Base-by-base conservation (phyloP, 805 yeast species). In the Zygosaccharomyces gambellarensis region DNA sequence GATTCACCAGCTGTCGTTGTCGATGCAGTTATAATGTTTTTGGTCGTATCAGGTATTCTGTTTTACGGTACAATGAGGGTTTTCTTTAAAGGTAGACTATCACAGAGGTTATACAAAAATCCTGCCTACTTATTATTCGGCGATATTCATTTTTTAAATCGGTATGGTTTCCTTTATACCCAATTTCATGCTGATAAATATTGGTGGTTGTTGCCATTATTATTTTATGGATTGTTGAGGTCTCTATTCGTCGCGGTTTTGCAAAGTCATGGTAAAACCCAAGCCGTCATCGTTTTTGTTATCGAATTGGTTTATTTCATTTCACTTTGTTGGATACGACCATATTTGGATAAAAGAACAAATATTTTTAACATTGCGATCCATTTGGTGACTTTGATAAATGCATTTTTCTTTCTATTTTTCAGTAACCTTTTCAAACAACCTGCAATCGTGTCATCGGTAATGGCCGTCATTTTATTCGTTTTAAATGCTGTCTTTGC, bases 291-390 rank as follows among this genome's bases (percentile, higher is more conserved):
- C 45, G 76, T 90, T 7, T 86, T 92, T 61, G 82, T 75, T 14
- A 73, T 87, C 52, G 98, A 94, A 66, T 71, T 92, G 46, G 57
- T 79, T 21, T 90, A 84, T 69, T 81, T 87, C 53, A 77, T 77
- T 31, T 73, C 74, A 0, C 60, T 90, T 25, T 83, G 90, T 61
- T 79, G 80, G 77, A 71, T 78, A 49, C 80, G 94, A 68, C 99
- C 99, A 9, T 94, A 80, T 68, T 83, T 94, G 90, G 97, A 94
- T 71, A 89, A 85, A 69, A 79, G 95, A 71, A 90, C 98, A 30
- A 94, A 94, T 61, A 83, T 81, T n/a, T 87, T 90, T 79, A 92
- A 90, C 70, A 92, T 94, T 59, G 77, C 87, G 43, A 87, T 92
- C 59, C 83, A 88, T 34, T 78, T 86, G 42, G 82, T 94, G 57